A percentile compares a stretch with the other conserved stretches of the same genome.
Evolutionary conservation across 2,329 filamentous ascomycete species (phyloP).

Genomic region (Pseudonectria foliicola): DNA sequence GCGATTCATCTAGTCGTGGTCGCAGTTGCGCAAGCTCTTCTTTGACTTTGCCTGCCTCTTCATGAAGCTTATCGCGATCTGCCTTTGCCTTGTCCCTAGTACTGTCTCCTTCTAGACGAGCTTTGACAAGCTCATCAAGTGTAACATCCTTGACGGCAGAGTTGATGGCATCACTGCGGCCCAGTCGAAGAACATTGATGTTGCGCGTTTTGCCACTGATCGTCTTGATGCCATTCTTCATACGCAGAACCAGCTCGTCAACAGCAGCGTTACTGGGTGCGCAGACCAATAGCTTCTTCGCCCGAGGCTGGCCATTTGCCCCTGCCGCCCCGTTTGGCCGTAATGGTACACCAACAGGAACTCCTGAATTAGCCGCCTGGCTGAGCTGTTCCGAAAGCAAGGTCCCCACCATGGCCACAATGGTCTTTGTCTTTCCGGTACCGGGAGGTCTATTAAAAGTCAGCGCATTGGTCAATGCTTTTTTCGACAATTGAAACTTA

Average conservation of each 20-base stretch:
- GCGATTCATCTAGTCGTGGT: constrained; percentile 61
- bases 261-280: constrained; percentile 98
- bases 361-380: constrained; percentile 26
- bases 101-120: constrained; percentile 55
- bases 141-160: constrained; percentile 83
- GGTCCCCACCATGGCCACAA: constrained; percentile 89
- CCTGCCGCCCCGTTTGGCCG: constrained; percentile 19
- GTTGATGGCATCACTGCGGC: constrained; percentile 89
- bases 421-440: constrained; percentile 97
- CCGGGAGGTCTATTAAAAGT: constrained; percentile 64
- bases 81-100: constrained; percentile 50
- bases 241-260: constrained; percentile 86
- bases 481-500: constrained; percentile 35
- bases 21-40: constrained; percentile 65
- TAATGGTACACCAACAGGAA: constrained; percentile 24
- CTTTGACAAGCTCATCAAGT: constrained; percentile 82
- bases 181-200: constrained; percentile 82
- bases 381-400: constrained; percentile 41
- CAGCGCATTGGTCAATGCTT: constrained; percentile 18
- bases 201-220: constrained; percentile 64
- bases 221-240: constrained; percentile 81
- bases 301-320: constrained; percentile 23
- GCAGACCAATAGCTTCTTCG: constrained; percentile 88
- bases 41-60: constrained; percentile 66
- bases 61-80: constrained; percentile 52